Conservation (phyloP, 805 yeast genomes). For the Sugiyamaella smithiae region DNA sequence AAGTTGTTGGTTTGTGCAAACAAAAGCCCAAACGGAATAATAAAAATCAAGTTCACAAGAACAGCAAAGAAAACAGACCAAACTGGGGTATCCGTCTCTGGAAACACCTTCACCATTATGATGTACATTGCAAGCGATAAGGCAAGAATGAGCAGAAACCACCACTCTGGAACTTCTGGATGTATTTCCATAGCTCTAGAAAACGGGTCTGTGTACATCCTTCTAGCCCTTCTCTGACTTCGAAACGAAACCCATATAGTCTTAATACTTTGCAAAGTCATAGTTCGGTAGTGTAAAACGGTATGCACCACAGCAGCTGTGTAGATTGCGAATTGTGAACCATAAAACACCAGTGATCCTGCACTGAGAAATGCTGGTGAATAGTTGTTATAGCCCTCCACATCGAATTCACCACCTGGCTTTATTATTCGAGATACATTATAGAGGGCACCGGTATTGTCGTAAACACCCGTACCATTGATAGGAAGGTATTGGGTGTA, state of each 20-base stretch:
- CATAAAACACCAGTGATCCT: conserved; percentile 44
- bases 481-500: conserved; percentile 61
- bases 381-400: conserved; percentile 49
- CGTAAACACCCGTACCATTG: conserved; percentile 50
- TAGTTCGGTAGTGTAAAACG: conserved; percentile 17
- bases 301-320: conserved; percentile 53
- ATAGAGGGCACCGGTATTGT: conserved; percentile 37
- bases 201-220: conserved; percentile 16
- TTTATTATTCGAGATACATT: conserved; percentile 3
- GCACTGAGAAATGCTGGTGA: conserved; percentile 70
- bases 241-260: conserved; percentile 14
- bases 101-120: conserved; percentile 22
- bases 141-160: conserved; percentile 52
- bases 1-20: conserved; percentile 57
- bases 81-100: conserved; percentile 31
- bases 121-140: conserved; percentile 37
- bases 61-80: conserved; percentile 54
- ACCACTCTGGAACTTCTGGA: conserved; percentile 45
- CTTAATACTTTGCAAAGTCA: conserved; percentile 10
- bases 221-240: conserved; percentile 8
- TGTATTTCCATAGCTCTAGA: conserved; percentile 11
- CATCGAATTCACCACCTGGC: conserved; percentile 28
- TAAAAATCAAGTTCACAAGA: conserved; percentile 51
- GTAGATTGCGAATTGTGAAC: conserved; percentile 54
- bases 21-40: conserved; percentile 61